Base-by-base conservation (phyloP, 2,329 filamentous ascomycete species). In the Parastagonospora nodorum region DNA sequence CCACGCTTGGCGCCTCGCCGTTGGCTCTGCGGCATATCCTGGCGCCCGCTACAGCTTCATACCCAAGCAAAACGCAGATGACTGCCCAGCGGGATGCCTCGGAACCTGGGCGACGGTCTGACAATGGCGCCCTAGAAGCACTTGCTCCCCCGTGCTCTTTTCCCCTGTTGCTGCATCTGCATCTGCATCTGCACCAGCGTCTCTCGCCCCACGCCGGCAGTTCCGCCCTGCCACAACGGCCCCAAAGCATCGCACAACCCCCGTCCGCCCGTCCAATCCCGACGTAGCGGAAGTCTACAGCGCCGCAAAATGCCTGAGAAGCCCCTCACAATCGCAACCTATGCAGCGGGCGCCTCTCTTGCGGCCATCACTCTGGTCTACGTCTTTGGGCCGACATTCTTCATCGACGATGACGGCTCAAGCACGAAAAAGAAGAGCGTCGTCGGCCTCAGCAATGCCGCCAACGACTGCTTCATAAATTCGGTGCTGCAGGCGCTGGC, bases 371-470 rank as follows among this genome's bases (percentile, higher is more conserved):
- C 94, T 29, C 84, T 97, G 50, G 90, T 97, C 72, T 99, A 97
- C 76, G 93, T 97, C 64, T 97, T 99, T 76, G 92, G 88, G 8
- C 94, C 94, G n/a, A 97, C 92, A 45, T 97, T 93, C 75, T 90
- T 96, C 66, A 88, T 97, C 73, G 93, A 99, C 76, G 86, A 88
- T 69, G 89, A 94, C 49, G 83, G 87, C 54, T 84, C 82, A 48
- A 77, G 78, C 56, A 52, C 44, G 35, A 85, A 88, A 61, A 86
- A 89, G 63, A 93, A 90, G 69, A 89, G 90, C 51, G 90, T 95
- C 37, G 92, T 97, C 48, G 94, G 94, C 33, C 82, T 97, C 31
- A 70, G 64, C 57, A 99, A 99, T 74, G 87, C 90, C 8, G 94
- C 93, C 61, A 99, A 99, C 75, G 94, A 81, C 66, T 81, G 78